Evolutionary conservation across 2,329 filamentous ascomycete genomes (phyloP).

Genomic region (Cladobotryum mycophilum): DNA sequence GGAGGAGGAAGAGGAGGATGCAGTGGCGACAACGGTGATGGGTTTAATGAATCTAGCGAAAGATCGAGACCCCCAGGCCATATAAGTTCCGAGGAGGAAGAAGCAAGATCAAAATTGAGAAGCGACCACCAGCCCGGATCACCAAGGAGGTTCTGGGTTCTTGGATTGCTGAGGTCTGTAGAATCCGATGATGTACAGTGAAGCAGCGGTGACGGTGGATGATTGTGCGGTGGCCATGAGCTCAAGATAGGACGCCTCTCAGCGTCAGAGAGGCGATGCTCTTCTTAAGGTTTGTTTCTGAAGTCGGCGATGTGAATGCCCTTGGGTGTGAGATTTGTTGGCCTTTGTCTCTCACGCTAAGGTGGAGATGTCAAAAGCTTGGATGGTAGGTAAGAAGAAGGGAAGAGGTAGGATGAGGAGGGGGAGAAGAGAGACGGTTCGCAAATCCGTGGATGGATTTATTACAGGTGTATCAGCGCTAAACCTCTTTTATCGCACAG

Average conservation of each 20-base stretch:
- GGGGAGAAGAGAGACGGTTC: background rate
- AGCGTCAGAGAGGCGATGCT: conserved; percentile 3
- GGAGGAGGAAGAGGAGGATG: background rate
- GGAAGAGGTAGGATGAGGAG: background rate
- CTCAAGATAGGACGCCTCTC: conserved; percentile 18
- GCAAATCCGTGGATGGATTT: too few relatives aligned
- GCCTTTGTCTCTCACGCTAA: too few relatives aligned
- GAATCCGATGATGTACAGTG: conserved; percentile 4
- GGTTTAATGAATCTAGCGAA: background rate
- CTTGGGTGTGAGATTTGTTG: background rate
- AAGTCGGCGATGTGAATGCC: background rate
- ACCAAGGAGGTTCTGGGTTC: conserved; percentile 13
- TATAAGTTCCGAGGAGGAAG: background rate
- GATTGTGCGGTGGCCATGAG: conserved; percentile 14
- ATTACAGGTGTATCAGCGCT: too few relatives aligned
- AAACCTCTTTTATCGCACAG: too few relatives aligned
- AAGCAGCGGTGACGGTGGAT: conserved; percentile 5
- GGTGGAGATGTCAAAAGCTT: too few relatives aligned
- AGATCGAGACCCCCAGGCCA: background rate
- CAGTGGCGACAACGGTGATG: background rate
- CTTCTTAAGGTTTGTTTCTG: background rate
- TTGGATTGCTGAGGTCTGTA: conserved; percentile 15
- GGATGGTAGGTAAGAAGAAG: background rate
- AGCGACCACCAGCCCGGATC: conserved; percentile 10
- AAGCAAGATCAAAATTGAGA: background rate